phyloP scores from a whole-genome alignment of 768 basidiomycete genomes.

The Suillus tomentosus region DNA sequence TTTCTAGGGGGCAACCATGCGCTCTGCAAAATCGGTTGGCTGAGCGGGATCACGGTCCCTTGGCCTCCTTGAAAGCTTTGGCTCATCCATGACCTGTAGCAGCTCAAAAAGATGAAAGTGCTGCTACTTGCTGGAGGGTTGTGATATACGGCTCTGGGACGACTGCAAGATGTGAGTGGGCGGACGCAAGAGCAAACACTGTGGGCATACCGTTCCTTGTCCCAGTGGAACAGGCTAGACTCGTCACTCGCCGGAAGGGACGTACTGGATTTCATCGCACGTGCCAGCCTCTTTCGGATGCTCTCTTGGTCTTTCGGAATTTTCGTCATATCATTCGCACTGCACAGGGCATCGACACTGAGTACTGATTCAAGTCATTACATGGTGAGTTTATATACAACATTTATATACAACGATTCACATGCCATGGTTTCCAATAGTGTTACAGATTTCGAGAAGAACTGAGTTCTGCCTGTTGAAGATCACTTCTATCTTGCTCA shows the following conservation, averaged over 20 bases:
- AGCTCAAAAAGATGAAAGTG: constrained; percentile 3
- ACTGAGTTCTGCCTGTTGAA: neutral
- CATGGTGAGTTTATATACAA: neutral
- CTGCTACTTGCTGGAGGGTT: constrained; percentile 3
- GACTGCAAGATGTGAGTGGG: constrained; percentile 7
- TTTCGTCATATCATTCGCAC: no score
- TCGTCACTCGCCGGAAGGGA: no score
- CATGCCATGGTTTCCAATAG: neutral
- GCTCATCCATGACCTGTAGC: constrained; percentile 34
- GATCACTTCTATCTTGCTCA: neutral
- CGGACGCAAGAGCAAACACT: constrained; percentile 9
- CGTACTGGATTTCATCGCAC: no score
- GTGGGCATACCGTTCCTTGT: constrained; percentile 7
- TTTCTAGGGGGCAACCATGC: constrained; percentile 67
- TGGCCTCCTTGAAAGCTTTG: constrained; percentile 37
- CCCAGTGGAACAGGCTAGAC: neutral
- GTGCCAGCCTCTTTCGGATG: no score
- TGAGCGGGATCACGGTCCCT: constrained; percentile 46
- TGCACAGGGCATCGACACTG: no score
- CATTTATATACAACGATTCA: neutral
- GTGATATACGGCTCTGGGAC: neutral
- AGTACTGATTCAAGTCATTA: neutral
- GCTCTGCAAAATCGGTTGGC: constrained; percentile 56
- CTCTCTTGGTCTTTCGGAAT: no score
- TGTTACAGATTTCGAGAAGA: neutral